Conservation (phyloP, 2,329 filamentous ascomycete genomes). For the Dactylellina cionopaga region DNA sequence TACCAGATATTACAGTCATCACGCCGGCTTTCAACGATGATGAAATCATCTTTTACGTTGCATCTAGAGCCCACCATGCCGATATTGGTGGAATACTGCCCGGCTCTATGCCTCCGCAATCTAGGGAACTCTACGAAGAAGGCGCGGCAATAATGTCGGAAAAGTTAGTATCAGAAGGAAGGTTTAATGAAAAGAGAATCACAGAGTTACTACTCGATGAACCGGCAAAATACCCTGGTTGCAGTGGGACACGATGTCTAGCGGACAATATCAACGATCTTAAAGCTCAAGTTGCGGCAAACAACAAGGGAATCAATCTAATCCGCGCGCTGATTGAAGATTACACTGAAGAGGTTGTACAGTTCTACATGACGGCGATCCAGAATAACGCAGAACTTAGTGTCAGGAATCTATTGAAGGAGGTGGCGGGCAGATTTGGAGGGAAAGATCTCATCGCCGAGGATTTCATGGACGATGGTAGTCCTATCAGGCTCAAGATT, state of each 20-base stretch:
- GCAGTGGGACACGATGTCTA: conserved; percentile 79
- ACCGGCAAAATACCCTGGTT: conserved; percentile 78
- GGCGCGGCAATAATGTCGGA: conserved; percentile 73
- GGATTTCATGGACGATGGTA: conserved; percentile 89
- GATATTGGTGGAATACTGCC: conserved; percentile 86
- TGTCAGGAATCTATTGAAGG: conserved; percentile 77
- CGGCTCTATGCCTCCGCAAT: conserved; percentile 83
- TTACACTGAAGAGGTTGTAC: conserved; percentile 79
- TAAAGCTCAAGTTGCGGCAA: conserved; percentile 86
- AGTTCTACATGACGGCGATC: conserved; percentile 85
- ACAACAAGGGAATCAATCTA: conserved; percentile 83
- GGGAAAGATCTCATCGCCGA: conserved; percentile 76
- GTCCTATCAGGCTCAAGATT: conserved; percentile 77
- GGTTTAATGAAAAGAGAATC: conserved; percentile 81
- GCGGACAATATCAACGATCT: conserved; percentile 86
- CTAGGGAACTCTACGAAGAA: conserved; percentile 72
- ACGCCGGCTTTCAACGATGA: conserved; percentile 81
- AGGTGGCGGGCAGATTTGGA: conserved; percentile 74
- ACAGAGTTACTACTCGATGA: conserved; percentile 76
- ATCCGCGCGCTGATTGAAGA: conserved; percentile 79
- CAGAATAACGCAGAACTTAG: conserved; percentile 81
- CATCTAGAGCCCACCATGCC: conserved; percentile 81
- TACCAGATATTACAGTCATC: conserved; percentile 81
- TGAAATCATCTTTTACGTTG: conserved; percentile 82
- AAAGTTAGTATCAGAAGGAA: conserved; percentile 78